Base-by-base conservation (phyloP, 2,329 filamentous ascomycete genomes). In the Aspergillus transmontanensis region DNA sequence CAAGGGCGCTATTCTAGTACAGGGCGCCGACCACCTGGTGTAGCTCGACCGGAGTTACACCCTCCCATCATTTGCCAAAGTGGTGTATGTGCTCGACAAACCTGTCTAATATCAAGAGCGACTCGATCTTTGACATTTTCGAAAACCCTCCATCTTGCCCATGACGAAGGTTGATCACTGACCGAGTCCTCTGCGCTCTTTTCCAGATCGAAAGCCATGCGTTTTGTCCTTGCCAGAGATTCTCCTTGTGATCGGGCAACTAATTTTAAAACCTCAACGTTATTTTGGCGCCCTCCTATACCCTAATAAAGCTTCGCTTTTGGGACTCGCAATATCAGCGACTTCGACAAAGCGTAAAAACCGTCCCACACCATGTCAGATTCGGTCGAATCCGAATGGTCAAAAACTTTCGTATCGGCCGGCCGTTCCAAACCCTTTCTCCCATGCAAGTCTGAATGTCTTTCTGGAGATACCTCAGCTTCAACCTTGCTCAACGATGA, bases 331-430 rank as follows among this genome's bases (percentile, higher is more conserved):
- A 43, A 9, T 11, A 23, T 11, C 21, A 23, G 30, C 23, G 26
- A 41, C 36, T 60, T 55, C n/a, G 50, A 60, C 50, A 36, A 36
- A 46, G 39, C 48, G 45, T 53, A 21, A 57, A 39, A 41, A 1
- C 16, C 12, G 48, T 51, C n/a, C 51, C n/a, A 55, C 57, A 71
- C 64, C 67, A 76, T 76, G 75, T 66, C 75, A 62, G 72, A 76
- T 61, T 71, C 70, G 55, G 65, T 73, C 66, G 72, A 76, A 59
- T 66, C 73, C 48, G 73, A 76, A 69, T 72, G 70, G 69, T 68
- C 72, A 54, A 72, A 71, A 51, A 58, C 70, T 46, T 68, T 72
- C 26, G 66, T 67, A 26, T 65, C 72, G 32, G 12, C 51, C 21
- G 65, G 70, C 59, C 65, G 68, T 54, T 64, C 65, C 58, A 71